Percentiles rank a stretch among this genome's conserved stretches.
These are phyloP conservation scores for Beauveria sp. DNA, from an alignment of 2,329 filamentous ascomycete genomes.

Conservation along the genomic window DNA sequence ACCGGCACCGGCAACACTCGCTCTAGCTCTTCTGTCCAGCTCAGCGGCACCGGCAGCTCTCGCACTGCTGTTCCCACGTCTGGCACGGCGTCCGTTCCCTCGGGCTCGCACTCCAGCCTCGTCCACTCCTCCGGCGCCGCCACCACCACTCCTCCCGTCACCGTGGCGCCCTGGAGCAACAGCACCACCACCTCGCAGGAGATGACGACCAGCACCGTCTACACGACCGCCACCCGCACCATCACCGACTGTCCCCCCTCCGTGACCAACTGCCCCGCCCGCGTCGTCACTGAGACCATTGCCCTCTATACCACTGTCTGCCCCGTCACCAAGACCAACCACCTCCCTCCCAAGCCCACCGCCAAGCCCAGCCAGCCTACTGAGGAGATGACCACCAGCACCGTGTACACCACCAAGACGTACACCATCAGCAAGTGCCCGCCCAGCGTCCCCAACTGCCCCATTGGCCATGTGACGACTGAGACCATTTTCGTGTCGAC, in stretches of 20 bases:
- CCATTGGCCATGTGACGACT: conserved; percentile 13
- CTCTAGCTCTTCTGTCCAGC: no score
- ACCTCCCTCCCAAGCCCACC: conserved; percentile 1
- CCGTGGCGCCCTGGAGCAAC: conserved; percentile 4
- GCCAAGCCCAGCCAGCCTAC: neutral
- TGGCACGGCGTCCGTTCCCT: neutral
- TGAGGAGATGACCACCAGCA: conserved; percentile 13
- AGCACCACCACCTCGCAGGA: neutral
- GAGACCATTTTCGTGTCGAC: conserved; percentile 1
- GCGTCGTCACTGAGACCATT: conserved; percentile 13
- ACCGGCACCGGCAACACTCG: no score
- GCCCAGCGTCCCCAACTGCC: conserved; percentile 14
- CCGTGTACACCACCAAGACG: conserved; percentile 13
- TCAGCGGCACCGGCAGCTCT: no score
- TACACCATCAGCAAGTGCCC: conserved; percentile 15
- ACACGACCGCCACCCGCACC: conserved; percentile 14
- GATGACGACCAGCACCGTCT: conserved; percentile 15
- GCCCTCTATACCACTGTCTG: conserved; percentile 8
- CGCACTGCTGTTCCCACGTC: neutral
- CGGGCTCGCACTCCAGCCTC: neutral
- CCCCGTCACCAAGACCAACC: conserved; percentile 8
- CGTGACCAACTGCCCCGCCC: conserved; percentile 14
- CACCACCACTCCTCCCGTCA: neutral
- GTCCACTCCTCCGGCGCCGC: neutral
- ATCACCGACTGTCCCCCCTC: conserved; percentile 15